Percentiles rank a stretch among this genome's conserved stretches.
Conservation (phyloP, 768 basidiomycete genomes). For the Termitomyces bulborhizus region DNA sequence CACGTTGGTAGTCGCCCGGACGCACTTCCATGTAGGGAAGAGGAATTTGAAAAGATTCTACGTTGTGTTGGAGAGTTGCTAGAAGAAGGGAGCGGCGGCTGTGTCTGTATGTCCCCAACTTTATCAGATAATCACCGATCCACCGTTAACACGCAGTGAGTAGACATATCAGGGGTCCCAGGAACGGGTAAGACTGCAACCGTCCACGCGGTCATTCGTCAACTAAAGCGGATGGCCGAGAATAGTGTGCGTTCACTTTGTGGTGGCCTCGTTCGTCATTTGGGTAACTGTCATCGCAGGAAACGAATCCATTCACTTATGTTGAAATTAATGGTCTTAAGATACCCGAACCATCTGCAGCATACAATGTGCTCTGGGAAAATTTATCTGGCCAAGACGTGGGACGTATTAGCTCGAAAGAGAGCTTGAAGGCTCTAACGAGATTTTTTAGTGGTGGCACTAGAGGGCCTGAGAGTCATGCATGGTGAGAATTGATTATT, state of each 20-base stretch:
- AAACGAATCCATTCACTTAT: constrained; percentile 78
- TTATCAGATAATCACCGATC: neutral
- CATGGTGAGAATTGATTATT: constrained; percentile 55
- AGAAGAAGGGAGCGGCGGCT: constrained; percentile 92
- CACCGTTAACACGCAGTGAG: neutral
- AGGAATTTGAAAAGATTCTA: constrained; percentile 74
- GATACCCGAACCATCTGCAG: constrained; percentile 88
- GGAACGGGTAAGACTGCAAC: constrained; percentile 99
- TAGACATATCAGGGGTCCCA: constrained; percentile 98
- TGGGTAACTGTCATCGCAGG: neutral
- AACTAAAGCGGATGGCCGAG: constrained; percentile 85
- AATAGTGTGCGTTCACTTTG: constrained; percentile 49
- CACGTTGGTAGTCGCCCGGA: constrained; percentile 94
- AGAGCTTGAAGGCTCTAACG: constrained; percentile 74
- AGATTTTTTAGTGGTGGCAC: constrained; percentile 64
- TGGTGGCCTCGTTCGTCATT: neutral
- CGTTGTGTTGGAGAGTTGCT: constrained; percentile 76
- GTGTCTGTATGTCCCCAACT: constrained; percentile 65
- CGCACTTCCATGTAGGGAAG: constrained; percentile 80
- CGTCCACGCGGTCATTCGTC: constrained; percentile 86
- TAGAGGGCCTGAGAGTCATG: constrained; percentile 73
- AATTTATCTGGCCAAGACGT: constrained; percentile 79
- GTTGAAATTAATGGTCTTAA: constrained; percentile 97
- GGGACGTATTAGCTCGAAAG: constrained; percentile 63
- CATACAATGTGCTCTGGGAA: constrained; percentile 91